Base-by-base conservation (phyloP, 352 stramenopile species). In the Lagenidium giganteum region DNA sequence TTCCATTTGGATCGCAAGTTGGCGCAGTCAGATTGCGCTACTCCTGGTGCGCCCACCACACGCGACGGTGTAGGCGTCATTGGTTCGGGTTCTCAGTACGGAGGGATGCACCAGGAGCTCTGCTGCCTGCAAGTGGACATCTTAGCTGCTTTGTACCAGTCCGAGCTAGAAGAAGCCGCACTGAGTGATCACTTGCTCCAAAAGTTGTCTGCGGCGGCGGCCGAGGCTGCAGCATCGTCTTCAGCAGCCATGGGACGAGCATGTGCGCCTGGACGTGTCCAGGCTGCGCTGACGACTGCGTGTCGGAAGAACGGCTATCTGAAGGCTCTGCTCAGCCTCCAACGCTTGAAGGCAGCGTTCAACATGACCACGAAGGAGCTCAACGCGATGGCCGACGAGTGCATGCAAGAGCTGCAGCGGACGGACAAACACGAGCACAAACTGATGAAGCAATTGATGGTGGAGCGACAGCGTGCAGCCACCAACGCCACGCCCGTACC, bases 1-100 rank as follows among this genome's bases (percentile, higher is more conserved):
- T 67, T 69, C 20, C 29, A 39, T 7, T 17, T 62, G 3, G 21
- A 62, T 31, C 21, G 14, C 2, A 40, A 36, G 1, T 22, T 37
- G 11, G 31, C 33, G 6, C 35, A 22, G 5, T 62, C 55, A 3
- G 54, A 71, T 24, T 56, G 32, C 5, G 8, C 23, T 24, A 14
- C 17, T 4, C 16, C 28, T 8, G 3, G 1, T 7, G 14, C 25
- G 5, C 13, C 24, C 6, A 47, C 22, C 3, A 53, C 44, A 14
- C 61, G 70, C 26, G 48, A 69, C 14, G 11, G 13, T 4, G 60
- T 87, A 14, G 67, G 73, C 5, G 60, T 89, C 23, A 27, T 58
- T 21, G 71, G 71, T 8, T 81, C 73, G 11, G 71, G 76, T 0
- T 77, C 70, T 3, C 71, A 84, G 32, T 66, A 79, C 18, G 76